These are phyloP conservation scores for Cucumis hystrix DNA, from an alignment of 306 rosid genomes.

Conservation along the genomic window DNA sequence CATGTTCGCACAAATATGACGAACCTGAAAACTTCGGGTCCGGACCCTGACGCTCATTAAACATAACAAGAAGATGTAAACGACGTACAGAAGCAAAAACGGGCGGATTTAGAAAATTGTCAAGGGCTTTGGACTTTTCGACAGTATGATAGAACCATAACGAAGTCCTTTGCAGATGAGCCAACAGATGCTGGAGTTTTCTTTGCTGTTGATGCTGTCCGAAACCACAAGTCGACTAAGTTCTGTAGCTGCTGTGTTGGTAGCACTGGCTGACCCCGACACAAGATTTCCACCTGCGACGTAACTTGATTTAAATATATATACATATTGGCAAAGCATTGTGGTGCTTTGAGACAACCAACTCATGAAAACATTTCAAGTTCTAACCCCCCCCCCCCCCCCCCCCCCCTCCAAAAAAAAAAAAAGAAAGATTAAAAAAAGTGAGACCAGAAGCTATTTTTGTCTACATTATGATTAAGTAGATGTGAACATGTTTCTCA, in stretches of 20 bases:
- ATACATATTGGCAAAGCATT: background rate
- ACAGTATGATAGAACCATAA: slow-evolving; percentile 82
- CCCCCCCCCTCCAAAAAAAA: too few species aligned
- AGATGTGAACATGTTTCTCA: background rate
- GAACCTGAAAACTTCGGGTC: background rate
- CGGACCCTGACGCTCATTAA: background rate
- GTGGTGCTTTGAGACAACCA: background rate
- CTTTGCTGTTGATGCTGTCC: slow-evolving; percentile 55
- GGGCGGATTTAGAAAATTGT: background rate
- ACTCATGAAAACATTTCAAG: background rate
- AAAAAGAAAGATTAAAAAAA: background rate
- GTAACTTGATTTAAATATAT: background rate
- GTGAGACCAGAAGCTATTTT: background rate
- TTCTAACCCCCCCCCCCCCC: background rate
- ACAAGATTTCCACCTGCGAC: slow-evolving; percentile 69
- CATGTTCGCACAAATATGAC: background rate
- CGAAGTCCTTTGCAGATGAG: slow-evolving; percentile 92
- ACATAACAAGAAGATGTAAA: background rate
- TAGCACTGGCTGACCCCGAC: slow-evolving; percentile 67
- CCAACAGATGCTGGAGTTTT: slow-evolving; percentile 67
- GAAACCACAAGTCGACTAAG: slow-evolving; percentile 80
- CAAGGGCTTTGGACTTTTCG: slow-evolving; percentile 31
- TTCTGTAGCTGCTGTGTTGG: slow-evolving; percentile 57
- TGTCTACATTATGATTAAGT: background rate
- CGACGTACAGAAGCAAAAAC: background rate